These are phyloP conservation scores for Aspergillus amoenus DNA, from an alignment of 2,329 filamentous ascomycete genomes.

Conservation along the genomic window DNA sequence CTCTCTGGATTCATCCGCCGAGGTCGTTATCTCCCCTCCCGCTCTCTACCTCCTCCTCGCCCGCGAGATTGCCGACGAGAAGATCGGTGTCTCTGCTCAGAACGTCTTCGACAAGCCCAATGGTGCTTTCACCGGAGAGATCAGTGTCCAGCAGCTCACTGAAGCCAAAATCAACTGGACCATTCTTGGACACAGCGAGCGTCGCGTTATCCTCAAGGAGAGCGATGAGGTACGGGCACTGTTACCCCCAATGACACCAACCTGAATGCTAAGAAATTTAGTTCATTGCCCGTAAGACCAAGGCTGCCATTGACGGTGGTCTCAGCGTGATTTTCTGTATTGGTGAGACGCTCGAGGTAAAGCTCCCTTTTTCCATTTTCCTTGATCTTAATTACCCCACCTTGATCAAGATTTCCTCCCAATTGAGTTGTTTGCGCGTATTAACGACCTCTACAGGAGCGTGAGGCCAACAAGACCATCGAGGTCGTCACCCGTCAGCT, in stretches of 20 bases:
- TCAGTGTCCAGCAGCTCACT: conserved; percentile 86
- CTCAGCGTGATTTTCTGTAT: conserved; percentile 94
- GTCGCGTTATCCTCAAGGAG: conserved; percentile 85
- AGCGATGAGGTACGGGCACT: conserved; percentile 60
- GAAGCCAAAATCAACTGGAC: conserved; percentile 87
- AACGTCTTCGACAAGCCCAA: conserved; percentile 98
- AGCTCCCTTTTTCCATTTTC: conserved; percentile 18
- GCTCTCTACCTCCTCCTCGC: conserved; percentile 86
- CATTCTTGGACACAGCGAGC: conserved; percentile 92
- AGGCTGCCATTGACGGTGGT: conserved; percentile 83
- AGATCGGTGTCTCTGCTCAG: conserved; percentile 86
- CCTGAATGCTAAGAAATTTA: conserved; percentile 23
- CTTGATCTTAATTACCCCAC: conserved; percentile 16
- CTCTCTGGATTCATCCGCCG: conserved; percentile 62
- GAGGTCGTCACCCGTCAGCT: conserved; percentile 73
- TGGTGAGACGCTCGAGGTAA: conserved; percentile 81
- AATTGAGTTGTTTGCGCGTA: conserved; percentile 1
- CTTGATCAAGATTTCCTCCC: conserved; percentile 12
- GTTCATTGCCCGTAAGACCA: conserved; percentile 90
- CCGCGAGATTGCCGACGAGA: conserved; percentile 71
- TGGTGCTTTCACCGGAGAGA: conserved; percentile 96
- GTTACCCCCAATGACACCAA: not conserved
- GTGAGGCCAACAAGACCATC: conserved; percentile 81
- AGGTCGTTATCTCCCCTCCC: conserved; percentile 93
- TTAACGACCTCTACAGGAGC: conserved; percentile 54